A percentile compares a stretch with the other conserved stretches of the same genome.
These are phyloP conservation scores for Scutellaria minor DNA, from an alignment of 257 asterid species.

Conservation along the genomic window DNA sequence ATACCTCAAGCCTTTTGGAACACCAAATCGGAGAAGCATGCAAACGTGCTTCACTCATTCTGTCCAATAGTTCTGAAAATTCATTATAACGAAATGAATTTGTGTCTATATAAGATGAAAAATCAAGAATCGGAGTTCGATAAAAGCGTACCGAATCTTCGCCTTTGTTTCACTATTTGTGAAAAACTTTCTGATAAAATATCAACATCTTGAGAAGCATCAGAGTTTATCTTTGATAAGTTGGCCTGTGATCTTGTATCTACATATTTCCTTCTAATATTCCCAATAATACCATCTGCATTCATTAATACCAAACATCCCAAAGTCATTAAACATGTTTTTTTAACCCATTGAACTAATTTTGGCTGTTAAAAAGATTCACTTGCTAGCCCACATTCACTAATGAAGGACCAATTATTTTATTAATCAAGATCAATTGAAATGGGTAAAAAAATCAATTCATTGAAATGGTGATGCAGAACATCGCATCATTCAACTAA, in stretches of 20 bases:
- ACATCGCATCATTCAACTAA: too few relatives aligned
- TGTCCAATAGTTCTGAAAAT: conserved; percentile 48
- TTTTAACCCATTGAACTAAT: too few relatives aligned
- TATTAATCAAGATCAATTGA: too few relatives aligned
- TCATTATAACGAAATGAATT: neutral
- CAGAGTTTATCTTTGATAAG: conserved; percentile 47
- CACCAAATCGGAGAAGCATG: conserved; percentile 56
- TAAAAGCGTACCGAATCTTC: conserved; percentile 47
- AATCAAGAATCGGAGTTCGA: neutral
- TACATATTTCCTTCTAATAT: conserved; percentile 51
- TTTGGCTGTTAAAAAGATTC: too few relatives aligned
- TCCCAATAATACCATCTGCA: conserved; percentile 57
- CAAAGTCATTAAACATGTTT: too few relatives aligned
- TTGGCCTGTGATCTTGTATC: conserved; percentile 70
- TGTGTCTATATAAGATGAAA: neutral
- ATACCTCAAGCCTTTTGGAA: conserved; percentile 65
- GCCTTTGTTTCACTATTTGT: conserved; percentile 51
- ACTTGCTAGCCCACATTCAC: too few relatives aligned
- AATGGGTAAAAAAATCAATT: too few relatives aligned
- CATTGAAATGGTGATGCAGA: too few relatives aligned
- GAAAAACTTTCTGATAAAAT: conserved; percentile 46
- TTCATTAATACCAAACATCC: too few relatives aligned
- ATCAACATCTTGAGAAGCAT: conserved; percentile 37
- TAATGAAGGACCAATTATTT: too few relatives aligned
- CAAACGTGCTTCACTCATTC: conserved; percentile 44